A percentile compares a stretch with the other conserved stretches of the same genome.
Evolutionary conservation across 164 flowering plant genomes (phyloP).

Genomic region (Piper longum): DNA sequence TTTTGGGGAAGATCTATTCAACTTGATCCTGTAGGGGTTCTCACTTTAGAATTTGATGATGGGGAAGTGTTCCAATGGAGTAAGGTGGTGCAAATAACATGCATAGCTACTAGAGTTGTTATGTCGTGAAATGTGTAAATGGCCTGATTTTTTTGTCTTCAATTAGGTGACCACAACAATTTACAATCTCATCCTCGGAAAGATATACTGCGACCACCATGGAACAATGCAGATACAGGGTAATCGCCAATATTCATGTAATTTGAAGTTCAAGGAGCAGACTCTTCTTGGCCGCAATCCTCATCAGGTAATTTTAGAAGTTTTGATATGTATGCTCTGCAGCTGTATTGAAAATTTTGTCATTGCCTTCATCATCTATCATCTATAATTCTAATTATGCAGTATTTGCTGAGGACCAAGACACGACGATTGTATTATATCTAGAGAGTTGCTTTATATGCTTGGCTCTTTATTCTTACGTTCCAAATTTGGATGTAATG

Average conservation of each 20-base stretch:
- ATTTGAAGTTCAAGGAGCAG: constrained; percentile 80
- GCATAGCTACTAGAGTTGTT: not conserved
- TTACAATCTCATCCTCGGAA: constrained; percentile 81
- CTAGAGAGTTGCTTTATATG: no score
- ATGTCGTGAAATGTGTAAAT: not conserved
- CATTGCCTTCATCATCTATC: not conserved
- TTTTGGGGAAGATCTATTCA: constrained; percentile 95
- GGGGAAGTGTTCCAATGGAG: constrained; percentile 95
- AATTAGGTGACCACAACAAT: constrained; percentile 73
- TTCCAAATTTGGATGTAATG: not conserved
- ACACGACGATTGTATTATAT: no score
- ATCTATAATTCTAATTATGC: no score
- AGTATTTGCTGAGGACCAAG: no score
- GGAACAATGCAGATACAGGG: constrained; percentile 75
- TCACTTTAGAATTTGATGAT: constrained; percentile 86
- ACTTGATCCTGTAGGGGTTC: constrained; percentile 80
- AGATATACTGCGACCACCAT: constrained; percentile 82
- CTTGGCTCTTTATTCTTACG: not conserved
- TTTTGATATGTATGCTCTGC: not conserved
- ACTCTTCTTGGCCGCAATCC: constrained; percentile 77
- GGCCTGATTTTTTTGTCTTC: not conserved
- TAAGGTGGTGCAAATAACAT: constrained; percentile 38
- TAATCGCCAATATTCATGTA: constrained; percentile 66
- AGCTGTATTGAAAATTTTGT: not conserved
- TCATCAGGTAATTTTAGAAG: constrained; percentile 45